These are phyloP conservation scores for Paraphaeosphaeria minitans DNA, from an alignment of 2,329 filamentous ascomycete genomes.

Conservation along the genomic window DNA sequence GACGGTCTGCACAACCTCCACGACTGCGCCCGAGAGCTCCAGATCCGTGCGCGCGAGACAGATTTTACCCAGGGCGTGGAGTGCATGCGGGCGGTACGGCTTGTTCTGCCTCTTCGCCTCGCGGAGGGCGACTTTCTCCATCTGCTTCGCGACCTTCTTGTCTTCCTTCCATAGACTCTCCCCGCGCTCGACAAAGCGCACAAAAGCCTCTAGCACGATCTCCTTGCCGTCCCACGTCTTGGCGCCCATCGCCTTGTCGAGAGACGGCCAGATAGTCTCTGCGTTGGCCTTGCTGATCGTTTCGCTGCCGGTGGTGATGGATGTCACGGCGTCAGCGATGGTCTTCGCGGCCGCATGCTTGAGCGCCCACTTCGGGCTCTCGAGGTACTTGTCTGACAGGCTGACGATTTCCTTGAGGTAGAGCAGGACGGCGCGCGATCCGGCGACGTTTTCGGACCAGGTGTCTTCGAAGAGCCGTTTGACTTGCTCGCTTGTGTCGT, in stretches of 20 bases:
- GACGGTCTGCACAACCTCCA: slow-evolving; percentile 65
- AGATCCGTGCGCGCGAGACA: slow-evolving; percentile 70
- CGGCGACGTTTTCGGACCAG: slow-evolving; percentile 90
- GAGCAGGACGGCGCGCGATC: slow-evolving; percentile 77
- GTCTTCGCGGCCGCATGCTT: slow-evolving; percentile 87
- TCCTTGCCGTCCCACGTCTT: slow-evolving; percentile 97
- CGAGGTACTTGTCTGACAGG: slow-evolving; percentile 70
- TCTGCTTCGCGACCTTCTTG: slow-evolving; percentile 64
- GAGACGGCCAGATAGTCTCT: slow-evolving; percentile 75
- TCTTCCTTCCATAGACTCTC: slow-evolving; percentile 63
- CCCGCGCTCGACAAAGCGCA: slow-evolving; percentile 73
- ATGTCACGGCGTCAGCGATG: slow-evolving; percentile 72
- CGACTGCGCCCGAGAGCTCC: slow-evolving; percentile 71
- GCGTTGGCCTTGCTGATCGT: slow-evolving; percentile 63
- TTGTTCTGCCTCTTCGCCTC: slow-evolving; percentile 93
- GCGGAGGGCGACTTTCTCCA: slow-evolving; percentile 71
- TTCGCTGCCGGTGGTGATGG: slow-evolving; percentile 60
- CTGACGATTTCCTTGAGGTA: slow-evolving; percentile 82
- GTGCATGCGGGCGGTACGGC: slow-evolving; percentile 77
- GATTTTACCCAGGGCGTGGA: slow-evolving; percentile 74
- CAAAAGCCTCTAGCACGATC: slow-evolving; percentile 77
- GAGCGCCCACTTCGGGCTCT: slow-evolving; percentile 84
- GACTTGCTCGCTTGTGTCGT: slow-evolving; percentile 82
- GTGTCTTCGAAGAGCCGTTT: slow-evolving; percentile 80
- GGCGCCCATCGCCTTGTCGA: slow-evolving; percentile 80